These are phyloP conservation scores for Pseudophaeomoniella oleicola DNA, from an alignment of 2,329 filamentous ascomycete genomes.

Conservation along the genomic window DNA sequence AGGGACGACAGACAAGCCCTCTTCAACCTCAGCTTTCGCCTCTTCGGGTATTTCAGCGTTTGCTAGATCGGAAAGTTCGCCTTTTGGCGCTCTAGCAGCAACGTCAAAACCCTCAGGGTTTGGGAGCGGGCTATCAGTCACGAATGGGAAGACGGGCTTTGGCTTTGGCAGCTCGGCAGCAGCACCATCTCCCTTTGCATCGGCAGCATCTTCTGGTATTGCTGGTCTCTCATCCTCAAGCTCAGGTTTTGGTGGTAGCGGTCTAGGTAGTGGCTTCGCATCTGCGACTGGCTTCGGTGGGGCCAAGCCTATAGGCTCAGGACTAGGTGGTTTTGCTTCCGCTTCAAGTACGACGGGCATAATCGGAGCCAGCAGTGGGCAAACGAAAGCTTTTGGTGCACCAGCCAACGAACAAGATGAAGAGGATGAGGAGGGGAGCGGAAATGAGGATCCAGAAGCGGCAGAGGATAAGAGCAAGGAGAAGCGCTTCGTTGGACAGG, in stretches of 20 bases:
- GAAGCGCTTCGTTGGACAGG: constrained; percentile 39
- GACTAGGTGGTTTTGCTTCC: constrained; percentile 56
- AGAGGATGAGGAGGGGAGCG: constrained; percentile 33
- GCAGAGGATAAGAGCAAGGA: constrained; percentile 34
- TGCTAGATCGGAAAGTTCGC: constrained; percentile 44
- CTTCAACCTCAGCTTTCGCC: constrained; percentile 51
- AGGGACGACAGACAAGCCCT: no score
- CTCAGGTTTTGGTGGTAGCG: constrained; percentile 14
- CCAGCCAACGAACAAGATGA: constrained; percentile 36
- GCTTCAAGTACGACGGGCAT: constrained; percentile 33
- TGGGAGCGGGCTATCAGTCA: constrained; percentile 33
- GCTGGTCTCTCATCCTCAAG: not conserved
- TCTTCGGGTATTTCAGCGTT: constrained; percentile 55
- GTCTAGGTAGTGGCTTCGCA: constrained; percentile 5
- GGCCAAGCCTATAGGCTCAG: constrained; percentile 22
- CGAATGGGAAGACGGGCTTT: constrained; percentile 6
- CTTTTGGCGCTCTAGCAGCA: constrained; percentile 44
- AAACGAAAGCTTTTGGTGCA: constrained; percentile 58
- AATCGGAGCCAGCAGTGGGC: constrained; percentile 19
- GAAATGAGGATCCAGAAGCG: constrained; percentile 32
- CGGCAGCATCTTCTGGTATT: not conserved
- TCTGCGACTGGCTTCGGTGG: constrained; percentile 19
- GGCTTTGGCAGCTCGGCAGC: not conserved
- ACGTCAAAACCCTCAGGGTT: constrained; percentile 20
- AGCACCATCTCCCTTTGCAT: not conserved